phyloP scores from a whole-genome alignment of 2,329 filamentous ascomycete species.

The Chaetomium strumarium region DNA sequence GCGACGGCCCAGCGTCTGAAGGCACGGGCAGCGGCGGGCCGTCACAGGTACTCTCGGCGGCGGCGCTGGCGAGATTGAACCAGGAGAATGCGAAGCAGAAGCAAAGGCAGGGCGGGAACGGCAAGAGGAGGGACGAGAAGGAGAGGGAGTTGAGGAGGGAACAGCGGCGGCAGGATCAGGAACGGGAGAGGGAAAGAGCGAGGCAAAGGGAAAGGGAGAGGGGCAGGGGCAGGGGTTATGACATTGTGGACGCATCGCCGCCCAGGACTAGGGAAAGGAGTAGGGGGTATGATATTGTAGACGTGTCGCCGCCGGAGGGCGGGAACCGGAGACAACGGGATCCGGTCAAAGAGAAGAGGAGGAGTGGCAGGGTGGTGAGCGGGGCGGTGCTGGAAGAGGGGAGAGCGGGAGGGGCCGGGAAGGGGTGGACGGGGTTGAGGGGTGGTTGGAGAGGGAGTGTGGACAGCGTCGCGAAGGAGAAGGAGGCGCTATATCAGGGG shows the following conservation, averaged over 20 bases:
- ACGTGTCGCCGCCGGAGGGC: slow-evolving; percentile 3
- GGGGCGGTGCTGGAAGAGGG: slow-evolving; percentile 23
- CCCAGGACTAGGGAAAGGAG: slow-evolving; percentile 11
- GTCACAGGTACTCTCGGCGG: slow-evolving; percentile 14
- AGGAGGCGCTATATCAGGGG: slow-evolving; percentile 44
- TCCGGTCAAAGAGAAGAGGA: neutral
- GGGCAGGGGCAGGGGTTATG: slow-evolving; percentile 14
- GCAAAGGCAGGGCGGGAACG: slow-evolving; percentile 4
- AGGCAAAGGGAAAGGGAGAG: slow-evolving; percentile 15
- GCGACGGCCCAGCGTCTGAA: neutral
- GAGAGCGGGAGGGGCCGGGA: slow-evolving; percentile 21
- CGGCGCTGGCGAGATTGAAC: slow-evolving; percentile 16
- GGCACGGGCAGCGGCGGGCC: neutral
- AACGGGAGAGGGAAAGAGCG: slow-evolving; percentile 10
- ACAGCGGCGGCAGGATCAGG: slow-evolving; percentile 3
- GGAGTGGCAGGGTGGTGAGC: slow-evolving; percentile 20
- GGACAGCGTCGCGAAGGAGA: slow-evolving; percentile 39
- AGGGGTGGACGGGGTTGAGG: slow-evolving; percentile 13
- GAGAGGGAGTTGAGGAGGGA: neutral
- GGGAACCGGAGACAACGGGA: slow-evolving; percentile 1
- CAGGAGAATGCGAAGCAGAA: slow-evolving; percentile 9
- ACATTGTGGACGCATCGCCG: slow-evolving; percentile 9
- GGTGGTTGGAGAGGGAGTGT: slow-evolving; percentile 36
- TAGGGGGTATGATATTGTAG: slow-evolving; percentile 14
- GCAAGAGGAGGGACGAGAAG: slow-evolving; percentile 1